Conservation (phyloP, 495 filamentous ascomycete species). For the Hypoxylon fragiforme region DNA sequence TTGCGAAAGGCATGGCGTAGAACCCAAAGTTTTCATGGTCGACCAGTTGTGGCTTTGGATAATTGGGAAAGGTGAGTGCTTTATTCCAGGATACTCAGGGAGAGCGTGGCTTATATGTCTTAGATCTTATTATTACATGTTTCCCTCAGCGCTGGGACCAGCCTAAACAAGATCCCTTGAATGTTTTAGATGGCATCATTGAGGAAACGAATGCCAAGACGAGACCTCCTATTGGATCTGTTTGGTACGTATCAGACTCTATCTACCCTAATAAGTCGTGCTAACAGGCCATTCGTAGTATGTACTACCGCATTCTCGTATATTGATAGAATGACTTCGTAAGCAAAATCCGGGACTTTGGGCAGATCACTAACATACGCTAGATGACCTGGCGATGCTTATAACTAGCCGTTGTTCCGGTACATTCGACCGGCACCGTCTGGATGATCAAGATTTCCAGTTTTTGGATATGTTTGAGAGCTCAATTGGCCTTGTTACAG, state of each 20-base stretch:
- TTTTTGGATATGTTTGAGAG: constrained; percentile 76
- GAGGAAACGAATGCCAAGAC: constrained; percentile 74
- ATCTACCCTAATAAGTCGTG: not conserved
- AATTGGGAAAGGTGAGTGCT: constrained; percentile 52
- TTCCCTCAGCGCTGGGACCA: constrained; percentile 74
- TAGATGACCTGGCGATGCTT: constrained; percentile 63
- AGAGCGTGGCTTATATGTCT: constrained; percentile 2
- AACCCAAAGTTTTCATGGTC: constrained; percentile 74
- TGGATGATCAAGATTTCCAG: constrained; percentile 66
- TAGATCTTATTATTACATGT: constrained; percentile 64
- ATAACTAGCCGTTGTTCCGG: constrained; percentile 68
- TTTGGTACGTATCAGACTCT: constrained; percentile 40
- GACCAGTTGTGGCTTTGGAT: constrained; percentile 77
- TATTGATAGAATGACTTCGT: not conserved
- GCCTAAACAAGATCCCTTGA: constrained; percentile 69
- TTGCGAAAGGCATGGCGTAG: constrained; percentile 48
- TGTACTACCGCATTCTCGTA: constrained; percentile 1
- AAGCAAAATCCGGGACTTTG: too few species aligned
- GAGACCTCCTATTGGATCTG: constrained; percentile 61
- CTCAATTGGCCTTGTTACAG: constrained; percentile 65
- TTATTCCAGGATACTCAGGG: not conserved
- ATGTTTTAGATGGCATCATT: constrained; percentile 69
- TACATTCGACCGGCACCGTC: constrained; percentile 65
- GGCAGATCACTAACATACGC: constrained; percentile 13
- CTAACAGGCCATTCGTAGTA: constrained; percentile 19